These are phyloP conservation scores for Neopestalotiopsis sp. DNA, from an alignment of 2,329 filamentous ascomycete genomes.

Conservation along the genomic window DNA sequence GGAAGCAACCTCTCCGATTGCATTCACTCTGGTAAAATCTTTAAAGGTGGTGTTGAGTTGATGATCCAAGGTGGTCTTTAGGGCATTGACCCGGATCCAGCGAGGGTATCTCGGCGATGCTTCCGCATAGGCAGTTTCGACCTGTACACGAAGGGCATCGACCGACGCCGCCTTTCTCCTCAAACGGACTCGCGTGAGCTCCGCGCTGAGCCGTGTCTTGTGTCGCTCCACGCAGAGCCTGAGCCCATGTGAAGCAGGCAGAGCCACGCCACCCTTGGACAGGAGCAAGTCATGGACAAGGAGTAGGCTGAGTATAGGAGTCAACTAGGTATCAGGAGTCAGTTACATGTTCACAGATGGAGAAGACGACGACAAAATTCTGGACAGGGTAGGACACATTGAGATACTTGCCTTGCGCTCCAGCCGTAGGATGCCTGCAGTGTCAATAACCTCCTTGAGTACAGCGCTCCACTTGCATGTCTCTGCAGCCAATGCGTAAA, in stretches of 20 bases:
- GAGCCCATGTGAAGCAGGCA: slow-evolving; percentile 80
- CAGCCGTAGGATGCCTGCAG: slow-evolving; percentile 73
- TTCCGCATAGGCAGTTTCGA: slow-evolving; percentile 59
- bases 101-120: slow-evolving; percentile 70
- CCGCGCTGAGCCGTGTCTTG: slow-evolving; percentile 79
- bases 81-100: slow-evolving; percentile 87
- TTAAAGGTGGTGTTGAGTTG: slow-evolving; percentile 80
- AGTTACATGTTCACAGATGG: background rate
- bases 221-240: slow-evolving; percentile 78
- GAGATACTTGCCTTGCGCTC: slow-evolving; percentile 76
- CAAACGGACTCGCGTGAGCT: slow-evolving; percentile 81
- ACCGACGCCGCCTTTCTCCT: slow-evolving; percentile 72
- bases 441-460: slow-evolving; percentile 88
- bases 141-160: slow-evolving; percentile 65
- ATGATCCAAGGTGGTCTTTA: slow-evolving; percentile 72
- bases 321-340: slow-evolving; percentile 62
- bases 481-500: slow-evolving; percentile 88
- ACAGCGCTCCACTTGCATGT: slow-evolving; percentile 89
- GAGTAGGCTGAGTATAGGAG: slow-evolving; percentile 79
- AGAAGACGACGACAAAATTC: no score
- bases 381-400: no score
- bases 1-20: slow-evolving; percentile 61
- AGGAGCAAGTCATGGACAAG: slow-evolving; percentile 87
- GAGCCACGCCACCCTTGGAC: slow-evolving; percentile 80
- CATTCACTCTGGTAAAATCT: slow-evolving; percentile 61